phyloP scores from a whole-genome alignment of 2,329 filamentous ascomycete species.

The Apiospora arundinis region DNA sequence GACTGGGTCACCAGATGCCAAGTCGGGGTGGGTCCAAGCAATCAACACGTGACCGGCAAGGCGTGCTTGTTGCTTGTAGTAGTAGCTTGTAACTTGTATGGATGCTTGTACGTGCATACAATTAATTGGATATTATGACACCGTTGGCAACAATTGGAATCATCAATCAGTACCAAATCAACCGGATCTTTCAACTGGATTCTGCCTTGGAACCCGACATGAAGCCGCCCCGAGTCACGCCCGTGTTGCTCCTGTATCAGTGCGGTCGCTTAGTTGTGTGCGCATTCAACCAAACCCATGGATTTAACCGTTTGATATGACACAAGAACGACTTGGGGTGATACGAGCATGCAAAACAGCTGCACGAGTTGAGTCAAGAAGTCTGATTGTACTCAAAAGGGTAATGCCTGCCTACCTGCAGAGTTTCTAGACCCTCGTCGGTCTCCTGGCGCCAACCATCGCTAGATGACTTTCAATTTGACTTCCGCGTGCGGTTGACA shows the following conservation, averaged over 20 bases:
- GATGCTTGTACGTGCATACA: no score
- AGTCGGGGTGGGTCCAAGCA: conserved; percentile 2
- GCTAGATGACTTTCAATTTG: neutral
- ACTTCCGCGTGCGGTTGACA: neutral
- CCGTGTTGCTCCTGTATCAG: neutral
- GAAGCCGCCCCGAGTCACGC: conserved; percentile 2
- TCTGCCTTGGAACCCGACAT: neutral
- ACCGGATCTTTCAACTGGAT: neutral
- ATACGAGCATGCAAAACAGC: conserved; percentile 2
- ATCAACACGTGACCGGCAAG: neutral
- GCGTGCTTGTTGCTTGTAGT: neutral
- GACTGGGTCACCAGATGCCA: conserved; percentile 14
- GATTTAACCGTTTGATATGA: neutral
- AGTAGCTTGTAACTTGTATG: no score
- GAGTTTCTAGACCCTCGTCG: neutral
- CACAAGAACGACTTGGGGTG: neutral
- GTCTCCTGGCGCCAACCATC: neutral
- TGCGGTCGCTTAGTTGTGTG: neutral
- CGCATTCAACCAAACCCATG: neutral
- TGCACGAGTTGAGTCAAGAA: neutral
- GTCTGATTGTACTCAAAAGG: neutral
- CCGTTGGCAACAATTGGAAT: no score
- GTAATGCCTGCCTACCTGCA: neutral
- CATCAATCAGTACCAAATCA: no score
- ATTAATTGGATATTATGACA: no score